phyloP scores from a whole-genome alignment of 306 rosid species.

The Ziziphus jujuba region DNA sequence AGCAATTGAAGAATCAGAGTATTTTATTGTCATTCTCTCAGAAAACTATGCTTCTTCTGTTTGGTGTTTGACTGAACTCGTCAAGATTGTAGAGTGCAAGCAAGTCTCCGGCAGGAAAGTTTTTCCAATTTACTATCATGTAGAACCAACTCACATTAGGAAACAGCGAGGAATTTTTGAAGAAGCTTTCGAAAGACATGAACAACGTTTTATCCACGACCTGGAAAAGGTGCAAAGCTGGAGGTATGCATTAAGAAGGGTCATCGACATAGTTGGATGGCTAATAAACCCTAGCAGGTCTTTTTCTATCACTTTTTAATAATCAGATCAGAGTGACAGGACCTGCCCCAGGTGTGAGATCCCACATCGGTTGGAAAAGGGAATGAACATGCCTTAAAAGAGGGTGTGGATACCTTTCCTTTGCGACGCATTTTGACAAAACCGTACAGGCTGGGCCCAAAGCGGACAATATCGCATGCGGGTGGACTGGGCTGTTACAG shows the following conservation, averaged over 20 bases:
- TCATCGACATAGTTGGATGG: background rate
- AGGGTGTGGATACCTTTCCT: too few species aligned
- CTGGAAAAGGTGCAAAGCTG: background rate
- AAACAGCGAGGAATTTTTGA: background rate
- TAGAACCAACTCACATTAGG: constrained; percentile 1
- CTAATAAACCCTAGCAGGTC: too few species aligned
- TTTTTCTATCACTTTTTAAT: too few species aligned
- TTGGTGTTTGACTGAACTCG: background rate
- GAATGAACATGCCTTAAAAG: too few species aligned
- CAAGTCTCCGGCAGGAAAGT: background rate
- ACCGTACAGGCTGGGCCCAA: too few species aligned
- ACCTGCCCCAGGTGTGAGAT: too few species aligned
- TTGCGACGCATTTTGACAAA: too few species aligned
- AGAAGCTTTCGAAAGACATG: constrained; percentile 8
- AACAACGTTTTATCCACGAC: background rate
- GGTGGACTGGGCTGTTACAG: too few species aligned
- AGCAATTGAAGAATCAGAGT: background rate
- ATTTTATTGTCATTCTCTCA: background rate
- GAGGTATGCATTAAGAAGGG: background rate
- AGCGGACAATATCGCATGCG: too few species aligned
- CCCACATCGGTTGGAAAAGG: too few species aligned
- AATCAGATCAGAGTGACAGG: too few species aligned
- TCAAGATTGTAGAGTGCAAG: background rate
- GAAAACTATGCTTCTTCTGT: background rate
- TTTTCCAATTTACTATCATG: constrained; percentile 17